A percentile compares a stretch with the other conserved stretches of the same genome.
Evolutionary conservation across 331 rosid genomes (phyloP).

Genomic region (Prunus yedoensis): DNA sequence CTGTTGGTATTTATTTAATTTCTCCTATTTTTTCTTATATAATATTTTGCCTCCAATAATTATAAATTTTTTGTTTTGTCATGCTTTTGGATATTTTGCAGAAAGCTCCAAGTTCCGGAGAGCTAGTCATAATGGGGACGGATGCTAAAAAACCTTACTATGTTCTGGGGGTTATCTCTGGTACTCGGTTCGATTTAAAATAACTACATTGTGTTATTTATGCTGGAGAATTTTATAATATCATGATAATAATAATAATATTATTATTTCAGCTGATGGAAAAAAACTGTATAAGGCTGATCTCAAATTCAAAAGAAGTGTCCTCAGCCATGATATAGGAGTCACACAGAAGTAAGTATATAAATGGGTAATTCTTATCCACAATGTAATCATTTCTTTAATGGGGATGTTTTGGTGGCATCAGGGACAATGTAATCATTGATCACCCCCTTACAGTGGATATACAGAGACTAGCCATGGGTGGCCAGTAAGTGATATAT

Average conservation of each 20-base stretch:
- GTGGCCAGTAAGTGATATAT: constrained; percentile 58
- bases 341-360: constrained; percentile 50
- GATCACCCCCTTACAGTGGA: constrained; percentile 64
- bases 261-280: constrained; percentile 58
- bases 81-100: constrained; percentile 6
- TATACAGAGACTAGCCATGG: constrained; percentile 43
- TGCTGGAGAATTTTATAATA: neutral
- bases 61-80: neutral
- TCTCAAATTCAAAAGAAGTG: constrained; percentile 48
- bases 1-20: neutral
- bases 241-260: too few relatives aligned
- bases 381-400: too few relatives aligned
- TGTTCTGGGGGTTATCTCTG: constrained; percentile 63
- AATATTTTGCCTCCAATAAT: neutral
- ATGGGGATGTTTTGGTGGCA: neutral
- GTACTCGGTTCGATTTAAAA: constrained; percentile 25
- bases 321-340: constrained; percentile 61
- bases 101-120: constrained; percentile 62
- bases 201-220: neutral
- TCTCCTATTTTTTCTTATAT: neutral
- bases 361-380: too few relatives aligned
- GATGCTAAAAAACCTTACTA: constrained; percentile 48
- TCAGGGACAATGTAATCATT: constrained; percentile 61
- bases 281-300: constrained; percentile 52
- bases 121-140: constrained; percentile 52